These are phyloP conservation scores for Neurospora sp. DNA, from an alignment of 495 filamentous ascomycete genomes.

Conservation along the genomic window DNA sequence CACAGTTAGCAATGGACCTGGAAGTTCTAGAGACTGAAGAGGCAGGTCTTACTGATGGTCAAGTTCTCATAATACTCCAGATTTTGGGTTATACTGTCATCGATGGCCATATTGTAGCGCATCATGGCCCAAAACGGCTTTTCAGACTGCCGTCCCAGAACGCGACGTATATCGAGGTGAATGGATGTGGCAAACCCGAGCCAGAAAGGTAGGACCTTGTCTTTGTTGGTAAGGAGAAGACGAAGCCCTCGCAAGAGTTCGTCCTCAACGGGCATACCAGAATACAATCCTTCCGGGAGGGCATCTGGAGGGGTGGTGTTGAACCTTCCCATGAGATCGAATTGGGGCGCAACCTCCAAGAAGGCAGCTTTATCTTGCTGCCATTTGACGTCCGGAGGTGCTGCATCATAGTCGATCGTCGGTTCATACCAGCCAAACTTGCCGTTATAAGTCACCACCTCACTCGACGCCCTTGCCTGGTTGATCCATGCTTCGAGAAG, in stretches of 20 bases:
- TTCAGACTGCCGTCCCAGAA: not conserved
- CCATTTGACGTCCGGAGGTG: not conserved
- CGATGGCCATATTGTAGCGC: not conserved
- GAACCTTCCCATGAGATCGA: not conserved
- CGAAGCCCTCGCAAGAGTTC: not conserved
- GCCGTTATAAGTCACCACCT: not conserved
- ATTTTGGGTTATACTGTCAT: not conserved
- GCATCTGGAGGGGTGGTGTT: not conserved
- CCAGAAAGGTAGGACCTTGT: not conserved
- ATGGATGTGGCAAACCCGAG: not conserved
- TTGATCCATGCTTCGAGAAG: not conserved
- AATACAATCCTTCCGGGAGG: not conserved
- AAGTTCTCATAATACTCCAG: not conserved
- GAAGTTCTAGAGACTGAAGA: not conserved
- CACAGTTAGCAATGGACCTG: not conserved
- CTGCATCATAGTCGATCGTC: not conserved
- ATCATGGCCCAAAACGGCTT: not conserved
- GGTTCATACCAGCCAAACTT: conserved; percentile 1
- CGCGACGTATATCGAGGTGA: not conserved
- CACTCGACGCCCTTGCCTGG: not conserved
- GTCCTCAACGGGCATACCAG: not conserved
- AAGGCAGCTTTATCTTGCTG: not conserved
- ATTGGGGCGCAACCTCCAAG: not conserved
- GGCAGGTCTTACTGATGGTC: not conserved
- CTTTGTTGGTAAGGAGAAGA: not conserved